Percentiles rank a stretch among this genome's conserved stretches.
Evolutionary conservation across 192 early-diverging fungal genomes (phyloP).

Genomic region (Podila epigama): DNA sequence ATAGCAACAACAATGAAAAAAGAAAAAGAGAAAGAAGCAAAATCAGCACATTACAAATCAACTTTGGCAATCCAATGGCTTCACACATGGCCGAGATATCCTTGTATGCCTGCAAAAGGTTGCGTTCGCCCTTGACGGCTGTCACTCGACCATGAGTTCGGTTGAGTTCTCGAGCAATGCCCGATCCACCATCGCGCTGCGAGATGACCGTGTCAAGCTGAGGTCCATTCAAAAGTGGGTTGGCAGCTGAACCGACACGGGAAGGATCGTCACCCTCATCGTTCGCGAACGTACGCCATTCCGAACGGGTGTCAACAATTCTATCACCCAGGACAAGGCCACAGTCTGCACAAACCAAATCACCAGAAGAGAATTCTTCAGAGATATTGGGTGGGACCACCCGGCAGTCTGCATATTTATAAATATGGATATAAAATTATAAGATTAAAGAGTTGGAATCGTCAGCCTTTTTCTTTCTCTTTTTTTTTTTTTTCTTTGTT

Average conservation of each 20-base stretch:
- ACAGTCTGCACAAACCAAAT: slow-evolving; percentile 92
- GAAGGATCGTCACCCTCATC: slow-evolving; percentile 92
- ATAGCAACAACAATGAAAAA: background rate
- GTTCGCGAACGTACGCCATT: slow-evolving; percentile 97
- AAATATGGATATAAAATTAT: background rate
- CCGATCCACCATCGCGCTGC: slow-evolving; percentile 77
- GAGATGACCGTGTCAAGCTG: slow-evolving; percentile 88
- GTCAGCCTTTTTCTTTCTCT: slow-evolving; percentile 2
- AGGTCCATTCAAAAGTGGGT: slow-evolving; percentile 79
- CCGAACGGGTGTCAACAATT: slow-evolving; percentile 92
- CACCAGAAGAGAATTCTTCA: slow-evolving; percentile 90
- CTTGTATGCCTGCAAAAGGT: slow-evolving; percentile 76
- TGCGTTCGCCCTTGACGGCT: slow-evolving; percentile 75
- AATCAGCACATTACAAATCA: slow-evolving; percentile 55
- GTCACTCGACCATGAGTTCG: slow-evolving; percentile 76
- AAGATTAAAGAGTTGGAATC: background rate
- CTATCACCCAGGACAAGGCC: slow-evolving; percentile 86
- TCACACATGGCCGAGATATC: slow-evolving; percentile 83
- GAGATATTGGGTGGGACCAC: slow-evolving; percentile 82
- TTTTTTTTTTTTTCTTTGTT: slow-evolving; percentile 10
- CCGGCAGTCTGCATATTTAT: slow-evolving; percentile 66
- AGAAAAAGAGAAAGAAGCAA: background rate
- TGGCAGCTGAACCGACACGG: slow-evolving; percentile 84
- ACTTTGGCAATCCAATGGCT: slow-evolving; percentile 76
- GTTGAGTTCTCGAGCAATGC: slow-evolving; percentile 73